Evolutionary conservation across 2,329 filamentous ascomycete genomes (phyloP), one percentile per base, ranked within the genome.

Genomic region (Penicillium sclerotigenum): DNA sequence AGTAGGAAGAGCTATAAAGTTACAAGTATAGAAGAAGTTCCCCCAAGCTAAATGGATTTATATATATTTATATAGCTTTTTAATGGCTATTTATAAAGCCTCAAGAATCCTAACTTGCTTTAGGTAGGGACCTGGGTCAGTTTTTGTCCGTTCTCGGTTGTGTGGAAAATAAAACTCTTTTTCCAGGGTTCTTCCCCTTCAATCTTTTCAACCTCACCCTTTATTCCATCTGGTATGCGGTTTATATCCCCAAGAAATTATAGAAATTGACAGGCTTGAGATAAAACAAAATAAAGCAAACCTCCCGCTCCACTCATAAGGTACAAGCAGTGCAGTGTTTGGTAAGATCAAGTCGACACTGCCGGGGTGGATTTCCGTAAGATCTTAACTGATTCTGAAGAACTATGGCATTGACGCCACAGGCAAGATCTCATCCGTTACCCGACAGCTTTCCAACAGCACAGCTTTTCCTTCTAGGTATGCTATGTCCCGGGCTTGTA

Each of bases 391-490:
- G 71, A 63, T 73, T 73, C 73, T 65, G 64, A 71, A 75, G 76
- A 29, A 80, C 78, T 62, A 84, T 84, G 81, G 78, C 77, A 81
- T 83, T 85, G 79, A 85, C 82, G 76, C 80, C 68, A 67, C 73
- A 77, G 76, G 73, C 73, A 83, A 83, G 76, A 77, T 71, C 73
- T 75, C 75, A 75, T 71, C 82, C 81, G 77, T 81, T 88, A 74
- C 22, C 52, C 38, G 81, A 91, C 76, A 85, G 85, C 67, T 96
- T 96, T 68, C 92, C 91, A 4, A 85, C 88, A 8, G 76, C 85
- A 24, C 92, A 97, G 73, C 85, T 96, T 26, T 91, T 93, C 65
- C 77, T 96, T 18, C 83, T 97, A 63, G 90, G 91, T 95, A 79
- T 69, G 86, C 8, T 11, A n/a, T 31, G 5, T 40, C 9, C 24